Evolutionary conservation across 306 rosid species (phyloP).

Genomic region (Fragaria ananassa): DNA sequence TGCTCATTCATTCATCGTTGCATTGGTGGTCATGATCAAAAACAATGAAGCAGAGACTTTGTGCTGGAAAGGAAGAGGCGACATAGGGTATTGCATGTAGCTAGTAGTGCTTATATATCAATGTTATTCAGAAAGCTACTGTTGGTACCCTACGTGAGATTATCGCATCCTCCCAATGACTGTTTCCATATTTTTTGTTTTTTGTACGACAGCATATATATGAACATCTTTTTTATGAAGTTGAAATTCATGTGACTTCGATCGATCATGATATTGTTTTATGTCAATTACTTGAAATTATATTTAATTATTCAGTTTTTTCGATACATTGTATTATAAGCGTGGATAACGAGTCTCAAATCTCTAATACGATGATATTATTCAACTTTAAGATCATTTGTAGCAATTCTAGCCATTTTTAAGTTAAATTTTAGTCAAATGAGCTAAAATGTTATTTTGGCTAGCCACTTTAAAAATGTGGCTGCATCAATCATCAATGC

Average conservation of each 20-base stretch:
- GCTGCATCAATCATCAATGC: no score
- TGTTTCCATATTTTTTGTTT: background rate
- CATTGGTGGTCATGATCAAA: background rate
- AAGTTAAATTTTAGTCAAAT: no score
- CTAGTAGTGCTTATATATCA: background rate
- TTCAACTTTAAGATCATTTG: no score
- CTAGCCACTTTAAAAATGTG: no score
- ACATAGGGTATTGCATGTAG: background rate
- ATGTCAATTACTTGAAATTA: background rate
- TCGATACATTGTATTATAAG: no score
- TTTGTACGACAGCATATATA: background rate
- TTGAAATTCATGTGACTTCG: background rate
- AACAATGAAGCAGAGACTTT: background rate
- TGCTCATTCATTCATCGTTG: background rate
- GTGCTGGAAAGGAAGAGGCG: background rate
- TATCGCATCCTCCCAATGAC: background rate
- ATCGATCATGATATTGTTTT: background rate
- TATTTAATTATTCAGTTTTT: no score
- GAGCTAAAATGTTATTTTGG: no score
- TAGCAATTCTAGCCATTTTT: no score
- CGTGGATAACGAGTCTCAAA: background rate
- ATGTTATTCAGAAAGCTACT: background rate
- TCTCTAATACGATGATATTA: no score
- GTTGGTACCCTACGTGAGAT: background rate
- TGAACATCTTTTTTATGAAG: background rate